Base-by-base conservation (phyloP, 352 stramenopile genomes). In the Phytophthora crassamura region DNA sequence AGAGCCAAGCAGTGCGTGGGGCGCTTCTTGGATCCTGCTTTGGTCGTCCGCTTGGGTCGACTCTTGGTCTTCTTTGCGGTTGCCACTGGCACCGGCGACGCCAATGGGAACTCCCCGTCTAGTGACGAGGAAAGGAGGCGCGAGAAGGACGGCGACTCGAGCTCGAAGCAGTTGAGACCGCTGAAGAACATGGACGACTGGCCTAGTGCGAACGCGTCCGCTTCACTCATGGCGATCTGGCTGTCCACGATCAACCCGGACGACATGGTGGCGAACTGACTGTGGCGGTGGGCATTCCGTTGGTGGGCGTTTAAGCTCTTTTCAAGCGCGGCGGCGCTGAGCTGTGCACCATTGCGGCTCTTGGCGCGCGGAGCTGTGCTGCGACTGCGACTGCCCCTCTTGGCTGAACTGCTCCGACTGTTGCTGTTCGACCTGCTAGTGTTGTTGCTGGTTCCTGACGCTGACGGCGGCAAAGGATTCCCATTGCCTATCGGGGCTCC, bases 131-230 rank as follows among this genome's bases (percentile, higher is more conserved):
- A 69, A 34, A 84, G 77, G 18, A 90, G 59, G 3, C 72, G 69
- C 47, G 78, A 86, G 57, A 89, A 89, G 8, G 72, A 82, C 5
- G 80, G 84, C 8, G 84, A 90, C 39, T 90, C 79, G n/a, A 90
- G 75, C 54, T 92, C 81, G 47, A 90, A 90, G 62, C 71, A 86
- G 12, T 72, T 76, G 1, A 89, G 55, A 36, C 84, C 84, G 51
- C 82, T 80, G 50, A 89, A 89, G 14, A 89, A 64, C 60, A 87
- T 73, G 3, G 77, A 72, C 4, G 78, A 64, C 12, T 84, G 65
- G 22, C 67, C 67, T 4, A 68, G 30, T 47, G 39, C 48, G 32
- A 70, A 36, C 15, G 43, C 64, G 4, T 73, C 69, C 7, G 47
- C 51, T 0, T 77, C 59, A 16, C 42, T 69, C 65, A 75, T 75